A percentile compares a stretch with the other conserved stretches of the same genome.
Conservation (phyloP, 2,329 filamentous ascomycete genomes). For the Daldinia sp. region DNA sequence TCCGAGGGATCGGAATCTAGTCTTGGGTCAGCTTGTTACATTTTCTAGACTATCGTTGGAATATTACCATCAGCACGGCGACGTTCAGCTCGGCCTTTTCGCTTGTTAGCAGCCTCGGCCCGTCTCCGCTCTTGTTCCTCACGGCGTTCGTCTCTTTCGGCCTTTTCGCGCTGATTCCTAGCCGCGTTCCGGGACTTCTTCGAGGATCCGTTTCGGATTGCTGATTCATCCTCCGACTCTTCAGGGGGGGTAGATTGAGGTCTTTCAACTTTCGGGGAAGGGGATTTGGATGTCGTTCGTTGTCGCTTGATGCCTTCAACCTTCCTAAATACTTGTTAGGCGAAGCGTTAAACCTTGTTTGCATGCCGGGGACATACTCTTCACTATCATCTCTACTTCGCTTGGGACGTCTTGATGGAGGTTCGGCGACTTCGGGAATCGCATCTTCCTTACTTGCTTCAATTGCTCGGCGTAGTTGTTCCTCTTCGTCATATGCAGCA, state of each 20-base stretch:
- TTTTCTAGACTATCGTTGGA: conserved; percentile 28
- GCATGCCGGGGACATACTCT: conserved; percentile 74
- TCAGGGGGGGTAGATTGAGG: conserved; percentile 62
- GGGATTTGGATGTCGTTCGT: conserved; percentile 82
- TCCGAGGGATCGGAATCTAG: conserved; percentile 79
- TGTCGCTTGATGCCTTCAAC: conserved; percentile 81
- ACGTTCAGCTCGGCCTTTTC: conserved; percentile 84
- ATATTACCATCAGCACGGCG: conserved; percentile 81
- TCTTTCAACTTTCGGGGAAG: conserved; percentile 68
- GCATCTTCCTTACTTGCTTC: conserved; percentile 93
- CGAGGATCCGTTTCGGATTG: conserved; percentile 63
- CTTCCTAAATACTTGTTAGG: conserved; percentile 65
- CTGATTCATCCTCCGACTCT: conserved; percentile 81
- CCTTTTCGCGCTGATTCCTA: conserved; percentile 72
- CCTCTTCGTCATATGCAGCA: conserved; percentile 95
- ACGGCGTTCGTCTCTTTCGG: conserved; percentile 77
- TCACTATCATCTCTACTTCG: conserved; percentile 90
- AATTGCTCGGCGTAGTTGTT: conserved; percentile 87
- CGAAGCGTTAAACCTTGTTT: conserved; percentile 27
- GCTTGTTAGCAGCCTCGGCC: conserved; percentile 80
- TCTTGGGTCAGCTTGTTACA: conserved; percentile 52
- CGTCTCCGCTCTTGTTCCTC: conserved; percentile 81
- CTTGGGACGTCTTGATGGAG: conserved; percentile 76
- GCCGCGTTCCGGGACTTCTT: conserved; percentile 71
- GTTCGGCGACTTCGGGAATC: conserved; percentile 64